Evolutionary conservation across 495 filamentous ascomycete species (phyloP).

Genomic region (Aspergillus homomorphus): DNA sequence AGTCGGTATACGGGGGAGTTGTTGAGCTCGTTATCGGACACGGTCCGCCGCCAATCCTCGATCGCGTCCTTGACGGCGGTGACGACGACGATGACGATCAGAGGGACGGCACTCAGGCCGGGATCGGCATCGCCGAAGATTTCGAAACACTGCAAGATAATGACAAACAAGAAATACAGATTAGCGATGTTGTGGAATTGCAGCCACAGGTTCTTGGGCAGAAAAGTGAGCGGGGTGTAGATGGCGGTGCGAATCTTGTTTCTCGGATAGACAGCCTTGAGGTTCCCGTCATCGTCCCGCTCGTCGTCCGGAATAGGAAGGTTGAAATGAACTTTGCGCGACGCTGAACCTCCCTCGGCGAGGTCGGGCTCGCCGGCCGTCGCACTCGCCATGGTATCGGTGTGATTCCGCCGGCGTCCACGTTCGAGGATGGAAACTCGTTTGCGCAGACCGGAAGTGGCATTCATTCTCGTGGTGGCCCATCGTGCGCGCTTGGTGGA

Average conservation of each 20-base stretch:
- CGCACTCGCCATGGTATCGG: constrained; percentile 3
- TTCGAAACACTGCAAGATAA: constrained; percentile 90
- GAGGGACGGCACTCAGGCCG: constrained; percentile 78
- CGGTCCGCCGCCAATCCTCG: constrained; percentile 88
- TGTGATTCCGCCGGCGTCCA: constrained; percentile 19
- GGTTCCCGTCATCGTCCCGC: constrained; percentile 75
- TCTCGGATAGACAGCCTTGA: constrained; percentile 63
- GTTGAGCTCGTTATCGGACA: constrained; percentile 89
- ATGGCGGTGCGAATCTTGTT: constrained; percentile 98
- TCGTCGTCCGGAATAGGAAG: constrained; percentile 69
- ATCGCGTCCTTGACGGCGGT: constrained; percentile 91
- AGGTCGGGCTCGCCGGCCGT: background rate
- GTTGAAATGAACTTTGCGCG: constrained; percentile 72
- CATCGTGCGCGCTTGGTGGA: constrained; percentile 74
- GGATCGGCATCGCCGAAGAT: constrained; percentile 91
- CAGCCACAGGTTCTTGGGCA: constrained; percentile 91
- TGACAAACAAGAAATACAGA: constrained; percentile 91
- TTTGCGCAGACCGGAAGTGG: constrained; percentile 68
- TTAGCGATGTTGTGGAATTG: constrained; percentile 98
- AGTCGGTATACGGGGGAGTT: constrained; percentile 89
- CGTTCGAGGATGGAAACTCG: constrained; percentile 76
- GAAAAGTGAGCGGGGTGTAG: constrained; percentile 88
- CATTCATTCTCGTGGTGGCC: constrained; percentile 80
- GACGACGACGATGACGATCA: constrained; percentile 85
- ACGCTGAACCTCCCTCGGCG: background rate